Percentiles rank a stretch among this genome's conserved stretches.
Evolutionary conservation across 345 rosid genomes (phyloP).

Genomic region (Bretschneidera sinensis): DNA sequence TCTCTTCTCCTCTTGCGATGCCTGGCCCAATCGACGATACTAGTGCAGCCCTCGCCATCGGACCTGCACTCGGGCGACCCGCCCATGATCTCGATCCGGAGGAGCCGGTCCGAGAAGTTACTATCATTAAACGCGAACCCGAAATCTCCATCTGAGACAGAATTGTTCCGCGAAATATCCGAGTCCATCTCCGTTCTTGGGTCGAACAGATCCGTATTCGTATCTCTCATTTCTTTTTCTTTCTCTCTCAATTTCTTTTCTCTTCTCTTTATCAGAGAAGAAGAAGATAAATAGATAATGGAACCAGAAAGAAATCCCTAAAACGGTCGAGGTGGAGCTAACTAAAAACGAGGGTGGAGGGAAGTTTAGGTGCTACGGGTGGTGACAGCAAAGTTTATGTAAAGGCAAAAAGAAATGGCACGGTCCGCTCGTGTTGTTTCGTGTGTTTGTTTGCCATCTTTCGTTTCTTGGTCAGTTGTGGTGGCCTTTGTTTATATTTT

Average conservation of each 20-base stretch:
- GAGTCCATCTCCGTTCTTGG: slow-evolving; percentile 82
- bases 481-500: too few relatives aligned
- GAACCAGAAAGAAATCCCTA: slow-evolving; percentile 25
- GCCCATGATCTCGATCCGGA: slow-evolving; percentile 94
- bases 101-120: slow-evolving; percentile 95
- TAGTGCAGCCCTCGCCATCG: slow-evolving; percentile 70
- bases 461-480: too few relatives aligned
- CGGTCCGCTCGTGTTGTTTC: too few relatives aligned
- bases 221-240: slow-evolving; percentile 25
- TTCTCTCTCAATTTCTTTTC: slow-evolving; percentile 2
- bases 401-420: too few relatives aligned
- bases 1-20: slow-evolving; percentile 92
- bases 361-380: slow-evolving; percentile 1
- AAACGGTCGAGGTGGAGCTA: slow-evolving; percentile 8
- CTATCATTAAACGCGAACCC: slow-evolving; percentile 97
- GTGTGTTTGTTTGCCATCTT: too few relatives aligned
- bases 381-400: slow-evolving; percentile 1
- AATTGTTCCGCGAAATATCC: slow-evolving; percentile 35
- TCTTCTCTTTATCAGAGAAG: slow-evolving; percentile 8
- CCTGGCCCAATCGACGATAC: slow-evolving; percentile 90
- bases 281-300: too few relatives aligned
- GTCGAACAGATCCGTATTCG: slow-evolving; percentile 75
- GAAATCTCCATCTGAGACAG: slow-evolving; percentile 73
- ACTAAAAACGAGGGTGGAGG: background rate
- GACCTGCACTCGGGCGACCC: slow-evolving; percentile 45